These are phyloP conservation scores for Trypanosoma caninum DNA, from an alignment of 208 protist genomes.

Conservation along the genomic window DNA sequence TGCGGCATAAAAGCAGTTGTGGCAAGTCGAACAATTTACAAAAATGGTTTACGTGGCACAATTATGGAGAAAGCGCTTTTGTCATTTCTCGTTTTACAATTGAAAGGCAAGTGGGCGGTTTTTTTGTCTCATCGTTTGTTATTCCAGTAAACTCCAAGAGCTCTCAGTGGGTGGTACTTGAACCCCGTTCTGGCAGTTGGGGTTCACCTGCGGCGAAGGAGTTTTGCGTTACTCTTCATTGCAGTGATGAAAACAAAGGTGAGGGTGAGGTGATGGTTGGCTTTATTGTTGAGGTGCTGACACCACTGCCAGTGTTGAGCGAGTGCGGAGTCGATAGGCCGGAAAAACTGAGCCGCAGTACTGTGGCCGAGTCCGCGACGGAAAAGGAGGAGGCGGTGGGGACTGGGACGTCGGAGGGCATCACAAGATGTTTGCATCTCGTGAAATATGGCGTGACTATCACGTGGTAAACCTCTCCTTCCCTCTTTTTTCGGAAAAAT, in stretches of 20 bases:
- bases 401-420: neutral
- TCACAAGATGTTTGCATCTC: constrained; percentile 3
- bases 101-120: constrained; percentile 10
- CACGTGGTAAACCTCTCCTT: constrained; percentile 9
- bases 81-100: constrained; percentile 8
- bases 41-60: constrained; percentile 7
- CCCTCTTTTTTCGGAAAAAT: no score
- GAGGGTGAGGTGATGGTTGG: constrained; percentile 15
- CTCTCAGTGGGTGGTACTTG: constrained; percentile 1
- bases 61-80: constrained; percentile 8
- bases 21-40: neutral
- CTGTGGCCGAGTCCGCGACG: neutral
- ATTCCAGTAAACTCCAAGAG: neutral
- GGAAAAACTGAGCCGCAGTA: neutral
- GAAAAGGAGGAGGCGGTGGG: neutral
- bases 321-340: no score
- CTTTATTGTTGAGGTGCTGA: constrained; percentile 13
- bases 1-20: neutral
- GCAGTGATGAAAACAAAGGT: neutral
- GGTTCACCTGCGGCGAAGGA: neutral
- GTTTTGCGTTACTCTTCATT: constrained; percentile 1
- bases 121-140: constrained; percentile 6
- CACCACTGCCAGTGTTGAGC: constrained; percentile 1
- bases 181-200: neutral
- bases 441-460: constrained; percentile 11